phyloP scores from a whole-genome alignment of 306 rosid species.

The Pterocarpus santalinus region DNA sequence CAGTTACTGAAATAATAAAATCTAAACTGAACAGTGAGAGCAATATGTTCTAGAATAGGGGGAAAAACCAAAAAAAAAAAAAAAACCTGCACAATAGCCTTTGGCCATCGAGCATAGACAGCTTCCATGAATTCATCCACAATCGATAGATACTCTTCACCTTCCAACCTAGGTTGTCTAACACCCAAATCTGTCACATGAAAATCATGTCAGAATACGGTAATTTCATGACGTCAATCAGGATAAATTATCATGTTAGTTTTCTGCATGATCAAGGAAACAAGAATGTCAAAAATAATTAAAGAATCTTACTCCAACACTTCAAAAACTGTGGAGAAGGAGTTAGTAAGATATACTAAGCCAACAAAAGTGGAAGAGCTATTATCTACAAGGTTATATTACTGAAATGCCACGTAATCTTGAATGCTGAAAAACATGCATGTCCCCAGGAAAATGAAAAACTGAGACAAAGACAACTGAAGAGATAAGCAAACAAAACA shows the following conservation, averaged over 20 bases:
- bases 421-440: constrained; percentile 20
- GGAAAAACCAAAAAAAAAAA: not conserved
- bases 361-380: constrained; percentile 36
- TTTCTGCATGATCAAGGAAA: constrained; percentile 28
- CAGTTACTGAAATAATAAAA: constrained; percentile 44
- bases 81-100: constrained; percentile 90
- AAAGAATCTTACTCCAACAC: constrained; percentile 18
- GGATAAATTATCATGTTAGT: constrained; percentile 29
- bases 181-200: constrained; percentile 82
- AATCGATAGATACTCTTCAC: constrained; percentile 82
- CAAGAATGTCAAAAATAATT: constrained; percentile 30
- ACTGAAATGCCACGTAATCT: constrained; percentile 32
- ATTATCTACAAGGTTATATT: constrained; percentile 4
- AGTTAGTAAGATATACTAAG: constrained; percentile 9
- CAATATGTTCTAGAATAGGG: constrained; percentile 9
- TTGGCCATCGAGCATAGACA: constrained; percentile 85
- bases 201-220: constrained; percentile 57
- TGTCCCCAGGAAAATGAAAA: constrained; percentile 24
- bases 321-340: not conserved
- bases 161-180: constrained; percentile 91
- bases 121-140: constrained; percentile 97
- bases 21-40: constrained; percentile 20
- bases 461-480: constrained; percentile 8
- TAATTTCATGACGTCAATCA: constrained; percentile 44
- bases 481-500: constrained; percentile 25